Evolutionary conservation across 176 grass and related monocot genomes (phyloP), one percentile per base, ranked within the genome.

Genomic region (Chloris gayana): DNA sequence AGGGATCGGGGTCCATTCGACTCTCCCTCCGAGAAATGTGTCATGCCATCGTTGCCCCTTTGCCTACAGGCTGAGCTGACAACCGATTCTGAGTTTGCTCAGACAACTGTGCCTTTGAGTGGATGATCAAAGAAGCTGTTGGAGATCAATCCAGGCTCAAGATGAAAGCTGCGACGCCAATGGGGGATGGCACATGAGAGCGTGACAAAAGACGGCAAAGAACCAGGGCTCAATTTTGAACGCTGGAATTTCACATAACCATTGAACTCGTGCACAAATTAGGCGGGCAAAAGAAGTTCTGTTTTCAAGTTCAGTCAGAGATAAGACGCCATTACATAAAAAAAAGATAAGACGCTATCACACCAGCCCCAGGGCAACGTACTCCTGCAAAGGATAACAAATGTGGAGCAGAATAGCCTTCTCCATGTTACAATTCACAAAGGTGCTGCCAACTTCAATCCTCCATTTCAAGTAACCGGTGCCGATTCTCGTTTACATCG

Each of bases 381-480:
- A 76, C 25, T 49, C 75, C 41, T 33, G 18, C 4, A 49, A 65
- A 24, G 27, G 42, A 26, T 9, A 27, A n/a, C 7, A 50, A 65
- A 78, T 27, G 25, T 15, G 30, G 42, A 64, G 27, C n/a, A 12
- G 1, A 25, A 33, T n/a, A 14, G 63, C 14, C 9, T 34, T 9
- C 18, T 37, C 64, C 31, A 51, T 24, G 26, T 64, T 80, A 85
- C 69, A 29, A 17, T 24, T 42, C 41, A 42, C 41, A 11, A 11
- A 22, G 39, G 39, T n/a, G 41, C 29, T 69, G 18, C 38, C 71
- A 76, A 87, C 29, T 42, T 83, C 89, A 26, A 85, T 80, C 67
- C 47, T 87, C 85, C 83, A 86, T 61, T 58, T 71, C 37, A 79
- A 68, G 56, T 79, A 88, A 82, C 57, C 72, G 53, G 53, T 73